Conservation (phyloP, 345 rosid species). For the Eucalyptus cloeziana region DNA sequence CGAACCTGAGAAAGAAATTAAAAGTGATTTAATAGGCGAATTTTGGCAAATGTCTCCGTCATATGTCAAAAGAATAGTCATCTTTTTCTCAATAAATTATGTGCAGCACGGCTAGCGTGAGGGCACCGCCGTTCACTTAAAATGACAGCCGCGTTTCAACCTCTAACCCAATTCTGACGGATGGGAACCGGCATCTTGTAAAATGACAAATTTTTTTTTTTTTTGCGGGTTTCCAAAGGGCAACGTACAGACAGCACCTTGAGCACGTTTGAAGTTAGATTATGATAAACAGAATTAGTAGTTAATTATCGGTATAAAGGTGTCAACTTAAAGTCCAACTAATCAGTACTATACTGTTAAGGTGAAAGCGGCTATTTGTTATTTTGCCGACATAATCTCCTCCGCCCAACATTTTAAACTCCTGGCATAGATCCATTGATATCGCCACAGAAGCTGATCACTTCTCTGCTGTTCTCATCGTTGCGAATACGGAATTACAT, state of each 20-base stretch:
- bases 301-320: no score
- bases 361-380: neutral
- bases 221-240: neutral
- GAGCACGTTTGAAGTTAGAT: neutral
- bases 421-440: neutral
- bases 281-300: neutral
- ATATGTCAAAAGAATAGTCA: neutral
- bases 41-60: neutral
- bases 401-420: neutral
- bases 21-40: neutral
- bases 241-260: neutral
- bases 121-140: neutral
- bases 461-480: no score
- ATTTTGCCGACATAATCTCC: neutral
- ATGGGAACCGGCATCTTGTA: neutral
- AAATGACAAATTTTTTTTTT: neutral
- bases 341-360: neutral
- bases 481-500: accelerated
- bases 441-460: no score
- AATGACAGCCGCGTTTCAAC: neutral
- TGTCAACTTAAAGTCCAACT: neutral
- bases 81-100: neutral
- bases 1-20: no score
- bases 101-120: neutral
- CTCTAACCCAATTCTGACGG: no score